Conservation (phyloP, 140 eudicot genomes). For the Senecio squalidus region DNA sequence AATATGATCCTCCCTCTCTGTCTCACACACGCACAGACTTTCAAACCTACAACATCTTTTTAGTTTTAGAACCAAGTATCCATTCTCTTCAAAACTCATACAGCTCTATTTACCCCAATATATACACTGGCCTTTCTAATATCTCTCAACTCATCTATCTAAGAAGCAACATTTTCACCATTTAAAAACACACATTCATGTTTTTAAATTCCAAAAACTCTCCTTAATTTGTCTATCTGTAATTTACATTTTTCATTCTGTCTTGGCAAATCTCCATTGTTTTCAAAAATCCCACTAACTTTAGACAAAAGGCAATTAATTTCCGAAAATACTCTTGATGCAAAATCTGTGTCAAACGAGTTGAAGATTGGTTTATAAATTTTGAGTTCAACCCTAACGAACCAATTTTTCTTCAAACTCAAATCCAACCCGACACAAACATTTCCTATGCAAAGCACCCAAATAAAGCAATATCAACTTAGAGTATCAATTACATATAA, state of each 20-base stretch:
- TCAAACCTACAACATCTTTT: too few species aligned
- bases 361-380: not conserved
- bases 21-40: too few species aligned
- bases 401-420: not conserved
- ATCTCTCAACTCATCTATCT: not conserved
- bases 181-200: not conserved
- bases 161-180: not conserved
- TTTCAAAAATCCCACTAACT: not conserved
- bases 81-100: too few species aligned
- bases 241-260: not conserved
- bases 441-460: not conserved
- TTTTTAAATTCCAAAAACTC: not conserved
- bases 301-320: not conserved
- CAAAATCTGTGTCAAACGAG: not conserved
- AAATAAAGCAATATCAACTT: not conserved
- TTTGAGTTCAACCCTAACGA: not conserved
- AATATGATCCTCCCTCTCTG: too few species aligned
- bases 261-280: not conserved
- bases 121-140: not conserved
- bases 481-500: not conserved
- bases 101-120: not conserved
- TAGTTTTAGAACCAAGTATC: too few species aligned
- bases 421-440: not conserved
- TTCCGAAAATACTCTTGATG: not conserved
- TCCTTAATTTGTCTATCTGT: not conserved